Percentiles rank a stretch among this genome's conserved stretches.
These are phyloP conservation scores for Hericium alpestre DNA, from an alignment of 768 basidiomycete species.

Conservation along the genomic window DNA sequence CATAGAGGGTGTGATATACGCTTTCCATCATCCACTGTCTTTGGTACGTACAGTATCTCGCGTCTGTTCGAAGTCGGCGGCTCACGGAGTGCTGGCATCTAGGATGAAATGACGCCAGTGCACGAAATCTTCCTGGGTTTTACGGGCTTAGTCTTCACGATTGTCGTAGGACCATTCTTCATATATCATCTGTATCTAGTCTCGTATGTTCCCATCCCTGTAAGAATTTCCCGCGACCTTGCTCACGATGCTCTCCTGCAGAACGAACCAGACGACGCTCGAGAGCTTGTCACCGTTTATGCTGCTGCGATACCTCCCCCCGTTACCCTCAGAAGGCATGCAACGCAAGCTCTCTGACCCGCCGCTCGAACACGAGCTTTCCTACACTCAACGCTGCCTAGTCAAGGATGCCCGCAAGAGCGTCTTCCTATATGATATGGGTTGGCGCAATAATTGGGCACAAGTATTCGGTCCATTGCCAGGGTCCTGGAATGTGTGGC, in stretches of 20 bases:
- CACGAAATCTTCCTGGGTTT: slow-evolving; percentile 62
- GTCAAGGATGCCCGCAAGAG: slow-evolving; percentile 53
- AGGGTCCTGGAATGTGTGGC: slow-evolving; percentile 37
- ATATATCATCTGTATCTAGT: slow-evolving; percentile 70
- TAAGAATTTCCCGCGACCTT: neutral
- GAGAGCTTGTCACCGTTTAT: slow-evolving; percentile 69
- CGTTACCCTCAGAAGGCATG: slow-evolving; percentile 35
- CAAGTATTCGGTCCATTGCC: slow-evolving; percentile 52
- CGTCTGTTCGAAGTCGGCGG: neutral
- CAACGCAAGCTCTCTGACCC: slow-evolving; percentile 43
- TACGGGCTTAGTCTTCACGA: slow-evolving; percentile 43
- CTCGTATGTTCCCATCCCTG: slow-evolving; percentile 35
- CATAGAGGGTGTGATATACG: slow-evolving; percentile 45
- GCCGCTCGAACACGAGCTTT: slow-evolving; percentile 63
- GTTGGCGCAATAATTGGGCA: slow-evolving; percentile 59
- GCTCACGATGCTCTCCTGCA: slow-evolving; percentile 17
- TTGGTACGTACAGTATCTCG: slow-evolving; percentile 46
- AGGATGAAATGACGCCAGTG: slow-evolving; percentile 54
- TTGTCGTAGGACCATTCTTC: slow-evolving; percentile 69
- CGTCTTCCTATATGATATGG: slow-evolving; percentile 62
- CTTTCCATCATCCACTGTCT: slow-evolving; percentile 50
- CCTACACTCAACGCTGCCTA: slow-evolving; percentile 49
- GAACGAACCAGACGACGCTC: slow-evolving; percentile 80
- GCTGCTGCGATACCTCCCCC: slow-evolving; percentile 60
- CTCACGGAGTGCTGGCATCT: slow-evolving; percentile 16